Conservation (phyloP, 1,139 yeast genomes). For the Pichia sp. region DNA sequence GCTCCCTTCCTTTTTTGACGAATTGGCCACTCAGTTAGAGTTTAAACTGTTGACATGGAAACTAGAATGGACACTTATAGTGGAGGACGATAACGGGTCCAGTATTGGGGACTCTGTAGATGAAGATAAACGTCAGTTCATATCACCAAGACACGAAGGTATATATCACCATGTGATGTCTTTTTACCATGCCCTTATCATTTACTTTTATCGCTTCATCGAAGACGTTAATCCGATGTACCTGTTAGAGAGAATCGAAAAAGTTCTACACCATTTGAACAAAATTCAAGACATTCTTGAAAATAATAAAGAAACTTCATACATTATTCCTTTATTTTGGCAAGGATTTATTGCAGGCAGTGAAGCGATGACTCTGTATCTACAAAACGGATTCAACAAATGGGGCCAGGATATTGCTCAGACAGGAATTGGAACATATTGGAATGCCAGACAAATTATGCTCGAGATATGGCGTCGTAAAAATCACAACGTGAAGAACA, state of each 20-base stretch:
- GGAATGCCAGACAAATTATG: slow-evolving; percentile 84
- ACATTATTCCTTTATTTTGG: slow-evolving; percentile 78
- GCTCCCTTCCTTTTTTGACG: slow-evolving; percentile 43
- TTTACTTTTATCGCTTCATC: slow-evolving; percentile 71
- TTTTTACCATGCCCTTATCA: slow-evolving; percentile 67
- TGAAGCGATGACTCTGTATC: slow-evolving; percentile 56
- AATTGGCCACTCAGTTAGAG: slow-evolving; percentile 47
- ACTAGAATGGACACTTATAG: slow-evolving; percentile 53
- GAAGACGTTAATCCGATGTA: slow-evolving; percentile 48
- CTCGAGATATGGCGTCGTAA: slow-evolving; percentile 83
- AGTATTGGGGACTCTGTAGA: slow-evolving; percentile 29
- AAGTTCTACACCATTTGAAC: slow-evolving; percentile 62
- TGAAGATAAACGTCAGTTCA: slow-evolving; percentile 33
- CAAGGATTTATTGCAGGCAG: slow-evolving; percentile 90
- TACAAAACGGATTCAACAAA: slow-evolving; percentile 63
- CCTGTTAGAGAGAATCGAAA: slow-evolving; percentile 56
- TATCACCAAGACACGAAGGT: slow-evolving; percentile 62
- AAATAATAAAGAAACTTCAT: slow-evolving; percentile 35
- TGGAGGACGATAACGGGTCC: slow-evolving; percentile 22
- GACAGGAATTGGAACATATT: slow-evolving; percentile 75
- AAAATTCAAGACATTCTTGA: slow-evolving; percentile 56
- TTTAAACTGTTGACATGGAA: slow-evolving; percentile 58
- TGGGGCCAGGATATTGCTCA: slow-evolving; percentile 83
- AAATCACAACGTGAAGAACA: slow-evolving; percentile 51
- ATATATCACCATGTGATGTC: slow-evolving; percentile 81